These are phyloP conservation scores for Claviceps paspali DNA, from an alignment of 2,329 filamentous ascomycete species.

Conservation along the genomic window DNA sequence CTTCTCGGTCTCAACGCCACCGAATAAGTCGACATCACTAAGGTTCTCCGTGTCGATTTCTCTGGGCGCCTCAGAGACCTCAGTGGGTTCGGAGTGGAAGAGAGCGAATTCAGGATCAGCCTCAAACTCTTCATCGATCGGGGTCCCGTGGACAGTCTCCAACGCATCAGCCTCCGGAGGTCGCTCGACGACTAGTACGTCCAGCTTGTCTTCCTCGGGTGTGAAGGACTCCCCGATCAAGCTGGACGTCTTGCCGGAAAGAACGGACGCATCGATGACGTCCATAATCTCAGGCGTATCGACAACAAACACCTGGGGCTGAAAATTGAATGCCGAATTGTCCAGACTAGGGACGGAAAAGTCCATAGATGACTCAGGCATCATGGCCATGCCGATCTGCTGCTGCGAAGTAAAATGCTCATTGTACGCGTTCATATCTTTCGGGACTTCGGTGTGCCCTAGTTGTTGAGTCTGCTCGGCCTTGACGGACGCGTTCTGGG, in stretches of 20 bases:
- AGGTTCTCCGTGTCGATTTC: constrained; percentile 29
- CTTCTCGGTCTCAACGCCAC: constrained; percentile 49
- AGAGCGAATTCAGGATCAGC: constrained; percentile 47
- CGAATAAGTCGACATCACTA: constrained; percentile 28
- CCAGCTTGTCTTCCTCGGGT: constrained; percentile 38
- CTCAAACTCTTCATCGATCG: constrained; percentile 42
- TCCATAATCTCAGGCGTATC: constrained; percentile 52
- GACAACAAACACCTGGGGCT: constrained; percentile 62
- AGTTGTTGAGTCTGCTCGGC: constrained; percentile 19
- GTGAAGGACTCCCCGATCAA: constrained; percentile 31
- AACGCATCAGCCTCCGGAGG: constrained; percentile 22
- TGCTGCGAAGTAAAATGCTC: constrained; percentile 41
- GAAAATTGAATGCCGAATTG: constrained; percentile 39
- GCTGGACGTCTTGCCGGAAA: constrained; percentile 57
- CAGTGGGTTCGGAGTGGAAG: constrained; percentile 31
- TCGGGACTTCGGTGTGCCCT: constrained; percentile 38
- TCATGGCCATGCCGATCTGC: constrained; percentile 67
- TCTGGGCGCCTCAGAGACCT: constrained; percentile 13
- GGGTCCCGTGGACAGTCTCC: constrained; percentile 12
- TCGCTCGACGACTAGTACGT: constrained; percentile 36
- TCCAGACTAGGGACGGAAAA: constrained; percentile 55
- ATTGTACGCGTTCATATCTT: constrained; percentile 50
- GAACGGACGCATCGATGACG: constrained; percentile 39
- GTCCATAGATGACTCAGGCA: constrained; percentile 65
- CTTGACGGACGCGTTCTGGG: constrained; percentile 23